Conservation (phyloP, 2,329 filamentous ascomycete genomes). For the Colletotrichum cuscutae region DNA sequence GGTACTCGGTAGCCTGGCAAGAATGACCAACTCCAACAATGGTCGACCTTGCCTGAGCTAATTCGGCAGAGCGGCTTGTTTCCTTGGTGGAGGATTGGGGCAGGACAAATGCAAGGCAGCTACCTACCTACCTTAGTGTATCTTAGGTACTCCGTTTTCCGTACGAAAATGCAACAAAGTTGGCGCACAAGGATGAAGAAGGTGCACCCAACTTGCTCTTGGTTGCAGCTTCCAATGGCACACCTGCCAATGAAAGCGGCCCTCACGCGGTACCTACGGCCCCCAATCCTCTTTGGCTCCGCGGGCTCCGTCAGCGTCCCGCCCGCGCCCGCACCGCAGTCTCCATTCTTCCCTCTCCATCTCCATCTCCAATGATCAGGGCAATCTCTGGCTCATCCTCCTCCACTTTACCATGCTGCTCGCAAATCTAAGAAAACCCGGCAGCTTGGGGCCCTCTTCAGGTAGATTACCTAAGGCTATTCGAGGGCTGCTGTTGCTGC, state of each 20-base stretch:
- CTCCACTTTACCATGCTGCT: neutral
- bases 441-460: slow-evolving; percentile 3
- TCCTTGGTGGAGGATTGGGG: neutral
- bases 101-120: neutral
- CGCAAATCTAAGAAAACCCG: neutral
- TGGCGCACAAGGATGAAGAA: neutral
- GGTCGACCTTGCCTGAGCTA: neutral
- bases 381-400: neutral
- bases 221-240: neutral
- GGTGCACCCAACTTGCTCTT: neutral
- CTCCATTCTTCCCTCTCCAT: neutral
- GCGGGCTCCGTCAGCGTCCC: slow-evolving; percentile 7
- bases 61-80: neutral
- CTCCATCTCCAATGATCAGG: neutral
- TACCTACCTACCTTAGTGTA: neutral
- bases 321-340: neutral
- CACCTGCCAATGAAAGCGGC: slow-evolving; percentile 14
- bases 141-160: too few relatives aligned
- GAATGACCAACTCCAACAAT: neutral
- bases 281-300: slow-evolving; percentile 6
- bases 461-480: neutral
- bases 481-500: neutral
- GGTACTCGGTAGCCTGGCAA: neutral
- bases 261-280: neutral
- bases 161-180: neutral